Evolutionary conservation across 2,329 filamentous ascomycete species (phyloP).

Genomic region (Sclerotinia sclerotiorum): DNA sequence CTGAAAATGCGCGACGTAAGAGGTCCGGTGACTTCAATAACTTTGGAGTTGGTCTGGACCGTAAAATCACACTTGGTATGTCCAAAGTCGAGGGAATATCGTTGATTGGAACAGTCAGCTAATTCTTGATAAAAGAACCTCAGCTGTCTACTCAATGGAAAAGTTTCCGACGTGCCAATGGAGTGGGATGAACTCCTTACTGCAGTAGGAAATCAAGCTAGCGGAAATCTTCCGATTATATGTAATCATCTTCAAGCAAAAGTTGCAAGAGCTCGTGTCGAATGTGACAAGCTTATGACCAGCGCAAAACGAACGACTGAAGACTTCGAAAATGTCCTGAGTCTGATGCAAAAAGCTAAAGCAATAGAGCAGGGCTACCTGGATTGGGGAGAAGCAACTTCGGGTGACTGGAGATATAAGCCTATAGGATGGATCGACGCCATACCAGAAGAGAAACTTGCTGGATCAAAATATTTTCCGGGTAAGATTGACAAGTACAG

Average conservation of each 20-base stretch:
- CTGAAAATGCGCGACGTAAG: slow-evolving; percentile 19
- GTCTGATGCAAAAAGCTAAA: slow-evolving; percentile 53
- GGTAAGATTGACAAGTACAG: slow-evolving; percentile 59
- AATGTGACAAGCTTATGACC: slow-evolving; percentile 17
- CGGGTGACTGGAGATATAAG: slow-evolving; percentile 50
- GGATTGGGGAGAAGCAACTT: slow-evolving; percentile 51
- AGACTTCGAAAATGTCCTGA: slow-evolving; percentile 41
- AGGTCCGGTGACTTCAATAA: slow-evolving; percentile 16
- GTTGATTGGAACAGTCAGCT: background rate
- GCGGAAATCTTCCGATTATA: slow-evolving; percentile 1
- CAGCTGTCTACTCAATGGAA: slow-evolving; percentile 19
- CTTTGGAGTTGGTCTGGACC: slow-evolving; percentile 18
- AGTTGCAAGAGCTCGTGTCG: slow-evolving; percentile 15
- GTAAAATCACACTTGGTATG: slow-evolving; percentile 11
- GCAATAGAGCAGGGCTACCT: slow-evolving; percentile 51
- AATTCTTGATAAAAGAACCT: slow-evolving; percentile 6
- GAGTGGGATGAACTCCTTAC: slow-evolving; percentile 7
- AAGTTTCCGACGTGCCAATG: slow-evolving; percentile 2
- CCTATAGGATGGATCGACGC: slow-evolving; percentile 55
- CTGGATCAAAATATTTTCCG: slow-evolving; percentile 42
- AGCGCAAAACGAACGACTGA: slow-evolving; percentile 12
- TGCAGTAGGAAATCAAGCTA: background rate
- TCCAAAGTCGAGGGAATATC: background rate
- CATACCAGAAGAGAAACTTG: background rate
- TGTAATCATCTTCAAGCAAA: slow-evolving; percentile 20